Evolutionary conservation across 257 asterid genomes (phyloP).

Genomic region (Plantago ovata): DNA sequence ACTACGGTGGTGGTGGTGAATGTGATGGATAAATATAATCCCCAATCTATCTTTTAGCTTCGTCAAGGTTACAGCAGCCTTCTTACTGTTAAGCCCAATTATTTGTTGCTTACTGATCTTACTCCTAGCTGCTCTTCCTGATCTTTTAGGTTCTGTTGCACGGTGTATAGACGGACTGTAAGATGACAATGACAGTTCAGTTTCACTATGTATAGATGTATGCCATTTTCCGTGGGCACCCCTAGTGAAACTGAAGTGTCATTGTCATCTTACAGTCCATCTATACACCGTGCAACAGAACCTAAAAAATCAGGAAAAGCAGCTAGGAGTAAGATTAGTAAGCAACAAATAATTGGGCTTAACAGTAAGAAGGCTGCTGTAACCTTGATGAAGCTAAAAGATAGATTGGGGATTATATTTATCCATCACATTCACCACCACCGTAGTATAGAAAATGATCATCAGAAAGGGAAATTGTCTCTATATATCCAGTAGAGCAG

Average conservation of each 20-base stretch:
- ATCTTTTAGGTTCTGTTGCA: too few relatives aligned
- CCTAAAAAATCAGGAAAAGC: too few relatives aligned
- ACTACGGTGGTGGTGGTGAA: constrained; percentile 35
- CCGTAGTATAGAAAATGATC: constrained; percentile 13
- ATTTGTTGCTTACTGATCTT: constrained; percentile 19
- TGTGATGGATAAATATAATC: constrained; percentile 55
- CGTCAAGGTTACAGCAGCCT: constrained; percentile 42
- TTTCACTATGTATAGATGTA: too few relatives aligned
- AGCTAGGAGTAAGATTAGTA: constrained; percentile 18
- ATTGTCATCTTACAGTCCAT: constrained; percentile 18
- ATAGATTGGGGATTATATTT: constrained; percentile 46
- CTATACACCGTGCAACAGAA: neutral
- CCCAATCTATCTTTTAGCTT: constrained; percentile 56
- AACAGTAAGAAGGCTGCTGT: constrained; percentile 31
- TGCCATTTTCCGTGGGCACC: too few relatives aligned
- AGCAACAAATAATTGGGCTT: constrained; percentile 14
- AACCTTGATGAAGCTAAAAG: constrained; percentile 54
- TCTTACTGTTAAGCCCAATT: constrained; percentile 18
- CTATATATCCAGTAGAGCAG: too few relatives aligned
- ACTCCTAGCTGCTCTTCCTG: constrained; percentile 3
- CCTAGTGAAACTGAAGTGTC: constrained; percentile 25
- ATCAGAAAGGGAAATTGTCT: constrained; percentile 19
- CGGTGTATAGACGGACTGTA: constrained; percentile 11
- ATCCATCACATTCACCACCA: constrained; percentile 60
- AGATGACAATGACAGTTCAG: constrained; percentile 21